Evolutionary conservation across 2,329 filamentous ascomycete genomes (phyloP).

Genomic region (Stagonosporopsis chrysanthemi): DNA sequence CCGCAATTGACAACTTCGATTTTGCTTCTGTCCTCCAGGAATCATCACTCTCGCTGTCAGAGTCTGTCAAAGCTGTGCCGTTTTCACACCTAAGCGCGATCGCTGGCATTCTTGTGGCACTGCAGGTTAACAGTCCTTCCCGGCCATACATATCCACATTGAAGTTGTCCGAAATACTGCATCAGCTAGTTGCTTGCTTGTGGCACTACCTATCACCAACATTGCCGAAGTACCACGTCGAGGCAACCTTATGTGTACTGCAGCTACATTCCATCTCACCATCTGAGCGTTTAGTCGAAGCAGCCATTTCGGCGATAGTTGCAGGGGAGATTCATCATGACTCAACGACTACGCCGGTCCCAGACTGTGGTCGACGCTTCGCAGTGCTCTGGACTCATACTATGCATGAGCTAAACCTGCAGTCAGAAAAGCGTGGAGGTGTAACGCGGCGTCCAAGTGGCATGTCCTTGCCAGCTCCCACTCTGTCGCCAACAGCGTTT

Average conservation of each 20-base stretch:
- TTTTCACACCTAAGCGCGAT: slow-evolving; percentile 44
- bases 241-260: slow-evolving; percentile 87
- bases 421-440: slow-evolving; percentile 45
- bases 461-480: slow-evolving; percentile 35
- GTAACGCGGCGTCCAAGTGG: slow-evolving; percentile 41
- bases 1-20: slow-evolving; percentile 37
- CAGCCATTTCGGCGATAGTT: slow-evolving; percentile 75
- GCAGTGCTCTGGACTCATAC: slow-evolving; percentile 83
- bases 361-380: slow-evolving; percentile 73
- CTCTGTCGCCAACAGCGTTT: slow-evolving; percentile 61
- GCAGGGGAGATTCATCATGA: slow-evolving; percentile 19
- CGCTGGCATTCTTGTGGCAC: slow-evolving; percentile 41
- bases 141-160: slow-evolving; percentile 41
- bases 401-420: slow-evolving; percentile 50
- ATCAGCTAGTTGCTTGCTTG: slow-evolving; percentile 72
- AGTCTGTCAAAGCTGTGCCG: slow-evolving; percentile 17
- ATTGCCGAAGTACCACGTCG: slow-evolving; percentile 91
- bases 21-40: slow-evolving; percentile 34
- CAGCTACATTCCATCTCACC: slow-evolving; percentile 78
- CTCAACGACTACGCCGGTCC: slow-evolving; percentile 1
- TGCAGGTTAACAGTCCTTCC: slow-evolving; percentile 38
- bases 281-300: slow-evolving; percentile 78
- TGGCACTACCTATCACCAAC: slow-evolving; percentile 85
- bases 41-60: slow-evolving; percentile 26
- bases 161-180: slow-evolving; percentile 69